Conservation (phyloP, 345 rosid genomes). For the Lepidium africanum region DNA sequence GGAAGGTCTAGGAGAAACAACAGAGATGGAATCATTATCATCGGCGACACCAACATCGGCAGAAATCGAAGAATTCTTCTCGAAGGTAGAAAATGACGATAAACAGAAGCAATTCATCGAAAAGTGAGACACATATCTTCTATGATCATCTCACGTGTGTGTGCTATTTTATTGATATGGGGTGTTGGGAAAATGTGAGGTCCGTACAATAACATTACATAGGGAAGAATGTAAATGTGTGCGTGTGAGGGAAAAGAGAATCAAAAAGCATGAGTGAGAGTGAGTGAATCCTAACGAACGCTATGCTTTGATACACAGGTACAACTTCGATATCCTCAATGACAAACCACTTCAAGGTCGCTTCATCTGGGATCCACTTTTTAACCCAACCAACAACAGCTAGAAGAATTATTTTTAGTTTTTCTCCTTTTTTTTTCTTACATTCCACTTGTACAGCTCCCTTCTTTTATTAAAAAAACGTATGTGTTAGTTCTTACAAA, state of each 20-base stretch:
- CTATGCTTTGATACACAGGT: conserved; percentile 39
- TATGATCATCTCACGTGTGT: not conserved
- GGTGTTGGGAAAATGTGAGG: not conserved
- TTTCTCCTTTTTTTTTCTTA: not conserved
- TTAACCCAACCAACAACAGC: conserved; percentile 11
- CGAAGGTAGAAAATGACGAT: conserved; percentile 31
- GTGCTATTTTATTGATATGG: not conserved
- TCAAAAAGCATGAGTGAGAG: not conserved
- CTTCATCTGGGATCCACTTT: conserved; percentile 53
- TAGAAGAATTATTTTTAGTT: not conserved
- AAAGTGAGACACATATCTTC: conserved; percentile 35
- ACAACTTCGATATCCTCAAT: conserved; percentile 62
- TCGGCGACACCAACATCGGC: conserved; percentile 21
- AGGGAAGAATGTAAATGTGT: not conserved
- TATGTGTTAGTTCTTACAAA: too few relatives aligned
- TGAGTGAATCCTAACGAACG: conserved; percentile 41
- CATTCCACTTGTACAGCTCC: conserved; percentile 20
- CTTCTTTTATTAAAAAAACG: too few relatives aligned
- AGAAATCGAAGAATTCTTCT: conserved; percentile 41
- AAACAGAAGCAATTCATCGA: conserved; percentile 37
- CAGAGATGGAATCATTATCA: conserved; percentile 15
- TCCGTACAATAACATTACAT: not conserved
- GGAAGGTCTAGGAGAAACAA: conserved; percentile 19
- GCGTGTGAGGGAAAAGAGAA: conserved; percentile 38
- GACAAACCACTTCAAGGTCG: conserved; percentile 65